Percentiles rank a stretch among this genome's conserved stretches.
Conservation (phyloP, 2,329 filamentous ascomycete genomes). For the Sporothrix dimorphospora region DNA sequence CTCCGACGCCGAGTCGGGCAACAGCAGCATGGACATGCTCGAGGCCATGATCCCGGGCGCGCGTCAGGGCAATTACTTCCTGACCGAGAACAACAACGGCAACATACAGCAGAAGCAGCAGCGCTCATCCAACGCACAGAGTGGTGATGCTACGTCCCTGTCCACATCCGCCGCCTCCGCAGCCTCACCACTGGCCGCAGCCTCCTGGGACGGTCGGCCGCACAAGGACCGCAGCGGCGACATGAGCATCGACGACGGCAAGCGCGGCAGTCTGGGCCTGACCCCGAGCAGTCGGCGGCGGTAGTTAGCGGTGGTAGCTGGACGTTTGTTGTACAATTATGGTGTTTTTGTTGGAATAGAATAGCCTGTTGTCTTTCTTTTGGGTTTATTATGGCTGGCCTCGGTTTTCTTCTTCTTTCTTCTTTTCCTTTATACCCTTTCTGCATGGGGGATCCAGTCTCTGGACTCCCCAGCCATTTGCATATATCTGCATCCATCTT, state of each 20-base stretch:
- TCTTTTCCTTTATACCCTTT: constrained; percentile 12
- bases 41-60: constrained; percentile 28
- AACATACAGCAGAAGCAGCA: constrained; percentile 1
- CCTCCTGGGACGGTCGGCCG: constrained; percentile 18
- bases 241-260: background rate
- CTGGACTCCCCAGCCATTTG: background rate
- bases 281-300: constrained; percentile 1
- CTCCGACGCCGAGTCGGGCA: background rate
- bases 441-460: background rate
- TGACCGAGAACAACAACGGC: constrained; percentile 24
- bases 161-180: constrained; percentile 1
- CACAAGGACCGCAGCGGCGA: background rate
- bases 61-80: constrained; percentile 31
- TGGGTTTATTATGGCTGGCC: background rate
- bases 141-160: background rate
- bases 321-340: background rate
- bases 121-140: background rate
- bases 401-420: background rate
- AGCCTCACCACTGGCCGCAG: constrained; percentile 4
- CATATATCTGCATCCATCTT: background rate
- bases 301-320: background rate
- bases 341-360: background rate
- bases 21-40: constrained; percentile 19
- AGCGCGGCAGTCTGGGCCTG: constrained; percentile 20
- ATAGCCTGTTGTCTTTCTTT: background rate